These are phyloP conservation scores for Physocladia obscura DNA, from an alignment of 192 early-diverging fungal species.

Conservation along the genomic window DNA sequence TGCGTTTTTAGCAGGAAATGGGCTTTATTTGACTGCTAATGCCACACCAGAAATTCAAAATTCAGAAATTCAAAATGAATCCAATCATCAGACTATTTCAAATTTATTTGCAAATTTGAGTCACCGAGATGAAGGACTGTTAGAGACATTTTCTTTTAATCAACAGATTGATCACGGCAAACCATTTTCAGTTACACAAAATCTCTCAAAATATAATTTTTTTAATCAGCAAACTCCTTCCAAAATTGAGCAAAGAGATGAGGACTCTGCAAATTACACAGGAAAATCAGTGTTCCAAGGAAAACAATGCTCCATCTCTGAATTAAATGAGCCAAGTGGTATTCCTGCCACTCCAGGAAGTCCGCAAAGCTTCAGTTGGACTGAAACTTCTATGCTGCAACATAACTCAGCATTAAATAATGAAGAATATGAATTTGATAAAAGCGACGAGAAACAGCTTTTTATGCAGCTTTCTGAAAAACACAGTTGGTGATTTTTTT, in stretches of 20 bases:
- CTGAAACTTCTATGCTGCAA: neutral
- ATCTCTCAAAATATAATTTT: too few species aligned
- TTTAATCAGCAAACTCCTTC: too few species aligned
- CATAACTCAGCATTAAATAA: neutral
- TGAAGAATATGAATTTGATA: constrained; percentile 3
- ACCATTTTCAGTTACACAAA: too few species aligned
- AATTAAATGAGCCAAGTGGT: constrained; percentile 13
- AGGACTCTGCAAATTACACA: neutral
- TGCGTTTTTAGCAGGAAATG: constrained; percentile 20
- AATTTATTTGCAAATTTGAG: too few species aligned
- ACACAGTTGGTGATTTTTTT: constrained; percentile 1
- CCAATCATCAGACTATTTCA: too few species aligned
- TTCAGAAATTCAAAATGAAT: too few species aligned
- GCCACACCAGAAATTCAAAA: too few species aligned
- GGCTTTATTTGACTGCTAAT: neutral
- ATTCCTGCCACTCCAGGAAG: constrained; percentile 23
- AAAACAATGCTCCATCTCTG: neutral
- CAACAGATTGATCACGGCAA: too few species aligned
- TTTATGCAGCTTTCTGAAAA: neutral
- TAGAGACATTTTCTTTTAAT: too few species aligned
- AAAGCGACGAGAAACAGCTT: neutral
- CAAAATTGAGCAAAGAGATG: neutral
- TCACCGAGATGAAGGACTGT: too few species aligned
- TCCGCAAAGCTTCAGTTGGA: constrained; percentile 22
- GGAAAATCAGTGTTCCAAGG: constrained; percentile 13